Evolutionary conservation across 169 alveolate genomes (phyloP).

Genomic region (Perkinsus olseni): DNA sequence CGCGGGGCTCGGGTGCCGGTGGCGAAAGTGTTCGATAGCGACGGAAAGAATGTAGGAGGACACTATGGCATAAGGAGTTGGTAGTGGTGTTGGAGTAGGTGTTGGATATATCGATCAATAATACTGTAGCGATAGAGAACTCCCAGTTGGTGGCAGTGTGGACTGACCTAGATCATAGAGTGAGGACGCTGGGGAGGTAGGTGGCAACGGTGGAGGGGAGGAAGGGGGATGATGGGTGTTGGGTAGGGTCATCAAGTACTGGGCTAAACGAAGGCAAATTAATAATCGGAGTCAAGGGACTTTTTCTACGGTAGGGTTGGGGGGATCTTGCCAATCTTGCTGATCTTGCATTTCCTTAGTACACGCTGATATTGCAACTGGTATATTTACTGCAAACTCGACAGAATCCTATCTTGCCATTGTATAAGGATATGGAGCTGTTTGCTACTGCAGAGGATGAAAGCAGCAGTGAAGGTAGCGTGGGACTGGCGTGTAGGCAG

Average conservation of each 20-base stretch:
- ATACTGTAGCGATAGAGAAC: slow-evolving; percentile 61
- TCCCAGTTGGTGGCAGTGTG: slow-evolving; percentile 47
- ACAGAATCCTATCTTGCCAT: slow-evolving; percentile 55
- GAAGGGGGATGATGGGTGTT: not conserved
- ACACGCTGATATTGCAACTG: slow-evolving; percentile 59
- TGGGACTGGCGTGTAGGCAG: not conserved
- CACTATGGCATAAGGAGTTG: not conserved
- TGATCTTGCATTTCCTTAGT: not conserved
- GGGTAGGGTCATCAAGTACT: slow-evolving; percentile 52
- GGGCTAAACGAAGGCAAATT: slow-evolving; percentile 63
- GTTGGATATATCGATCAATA: slow-evolving; percentile 60
- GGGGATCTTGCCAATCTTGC: not conserved
- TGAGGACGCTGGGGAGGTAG: slow-evolving; percentile 42
- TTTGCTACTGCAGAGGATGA: not conserved
- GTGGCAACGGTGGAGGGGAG: not conserved
- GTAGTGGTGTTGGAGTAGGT: too few relatives aligned
- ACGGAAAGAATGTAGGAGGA: not conserved
- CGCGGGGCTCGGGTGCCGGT: slow-evolving; percentile 23
- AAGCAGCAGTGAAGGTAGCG: not conserved
- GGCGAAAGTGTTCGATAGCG: slow-evolving; percentile 12
- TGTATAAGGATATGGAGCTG: slow-evolving; percentile 33
- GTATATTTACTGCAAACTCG: slow-evolving; percentile 52
- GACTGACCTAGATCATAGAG: slow-evolving; percentile 44
- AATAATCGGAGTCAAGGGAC: slow-evolving; percentile 42
- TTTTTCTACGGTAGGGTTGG: not conserved